Evolutionary conservation across 2,329 filamentous ascomycete genomes (phyloP).

Genomic region (Hypoxylon sp.): DNA sequence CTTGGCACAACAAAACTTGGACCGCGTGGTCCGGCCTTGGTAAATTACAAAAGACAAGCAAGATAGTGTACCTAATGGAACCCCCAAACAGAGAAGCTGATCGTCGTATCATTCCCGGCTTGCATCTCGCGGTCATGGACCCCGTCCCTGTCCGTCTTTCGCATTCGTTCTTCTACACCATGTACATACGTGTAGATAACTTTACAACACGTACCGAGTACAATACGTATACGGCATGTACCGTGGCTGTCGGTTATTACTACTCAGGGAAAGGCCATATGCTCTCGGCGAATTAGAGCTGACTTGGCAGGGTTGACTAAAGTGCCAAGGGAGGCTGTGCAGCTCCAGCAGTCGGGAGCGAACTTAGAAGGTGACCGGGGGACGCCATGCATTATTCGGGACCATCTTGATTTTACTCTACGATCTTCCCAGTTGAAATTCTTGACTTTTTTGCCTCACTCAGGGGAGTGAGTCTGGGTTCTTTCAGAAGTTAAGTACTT

Average conservation of each 20-base stretch:
- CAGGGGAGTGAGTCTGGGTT: slow-evolving; percentile 9
- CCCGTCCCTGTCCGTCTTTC: slow-evolving; percentile 14
- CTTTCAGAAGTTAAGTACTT: slow-evolving; percentile 9
- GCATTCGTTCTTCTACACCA: neutral
- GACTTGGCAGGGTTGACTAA: slow-evolving; percentile 14
- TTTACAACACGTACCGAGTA: slow-evolving; percentile 11
- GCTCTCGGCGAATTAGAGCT: slow-evolving; percentile 41
- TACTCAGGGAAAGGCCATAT: slow-evolving; percentile 35
- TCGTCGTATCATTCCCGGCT: slow-evolving; percentile 38
- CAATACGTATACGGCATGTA: slow-evolving; percentile 34
- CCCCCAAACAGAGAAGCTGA: slow-evolving; percentile 30
- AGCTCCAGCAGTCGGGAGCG: slow-evolving; percentile 31
- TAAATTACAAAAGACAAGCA: slow-evolving; percentile 34
- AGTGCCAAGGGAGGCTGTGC: slow-evolving; percentile 52
- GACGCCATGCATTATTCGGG: slow-evolving; percentile 14
- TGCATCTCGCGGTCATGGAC: slow-evolving; percentile 15
- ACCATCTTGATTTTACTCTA: slow-evolving; percentile 25
- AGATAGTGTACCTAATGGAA: neutral
- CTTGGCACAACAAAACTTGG: slow-evolving; percentile 36
- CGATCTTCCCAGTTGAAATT: slow-evolving; percentile 9
- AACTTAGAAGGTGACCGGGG: slow-evolving; percentile 4
- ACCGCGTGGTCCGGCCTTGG: slow-evolving; percentile 40
- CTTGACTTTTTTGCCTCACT: slow-evolving; percentile 25
- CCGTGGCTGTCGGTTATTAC: slow-evolving; percentile 39
- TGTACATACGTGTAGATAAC: neutral